Conservation (phyloP, 2,329 filamentous ascomycete genomes). For the Blastomyces gilchristii region DNA sequence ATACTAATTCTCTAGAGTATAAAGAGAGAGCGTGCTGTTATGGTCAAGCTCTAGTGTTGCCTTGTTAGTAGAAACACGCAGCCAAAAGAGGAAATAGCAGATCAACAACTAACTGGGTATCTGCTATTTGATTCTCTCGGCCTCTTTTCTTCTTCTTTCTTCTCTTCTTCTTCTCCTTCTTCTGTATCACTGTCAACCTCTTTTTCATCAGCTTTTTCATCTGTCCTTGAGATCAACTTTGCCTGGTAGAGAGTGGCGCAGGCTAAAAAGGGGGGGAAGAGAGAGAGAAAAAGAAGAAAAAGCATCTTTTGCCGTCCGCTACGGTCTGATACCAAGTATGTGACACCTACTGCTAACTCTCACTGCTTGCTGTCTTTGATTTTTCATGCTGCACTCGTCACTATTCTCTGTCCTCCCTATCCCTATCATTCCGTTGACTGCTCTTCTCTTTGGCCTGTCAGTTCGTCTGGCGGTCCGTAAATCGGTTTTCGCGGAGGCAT, state of each 20-base stretch:
- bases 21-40: background rate
- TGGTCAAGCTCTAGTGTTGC: background rate
- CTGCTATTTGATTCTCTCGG: background rate
- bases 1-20: background rate
- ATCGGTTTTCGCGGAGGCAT: background rate
- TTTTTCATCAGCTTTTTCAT: background rate
- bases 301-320: background rate
- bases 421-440: too few relatives aligned
- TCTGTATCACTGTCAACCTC: too few relatives aligned
- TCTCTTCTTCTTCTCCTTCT: background rate
- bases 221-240: background rate
- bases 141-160: background rate
- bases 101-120: background rate
- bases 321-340: background rate
- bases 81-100: background rate
- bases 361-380: background rate
- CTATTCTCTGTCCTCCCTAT: background rate
- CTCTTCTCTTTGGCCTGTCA: background rate
- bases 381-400: background rate
- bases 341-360: background rate
- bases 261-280: background rate
- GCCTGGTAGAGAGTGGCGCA: background rate
- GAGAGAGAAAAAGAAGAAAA: background rate
- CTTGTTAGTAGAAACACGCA: background rate
- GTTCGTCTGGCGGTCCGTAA: background rate